These are phyloP conservation scores for Auricularia heimuer DNA, from an alignment of 768 basidiomycete genomes.

Conservation along the genomic window DNA sequence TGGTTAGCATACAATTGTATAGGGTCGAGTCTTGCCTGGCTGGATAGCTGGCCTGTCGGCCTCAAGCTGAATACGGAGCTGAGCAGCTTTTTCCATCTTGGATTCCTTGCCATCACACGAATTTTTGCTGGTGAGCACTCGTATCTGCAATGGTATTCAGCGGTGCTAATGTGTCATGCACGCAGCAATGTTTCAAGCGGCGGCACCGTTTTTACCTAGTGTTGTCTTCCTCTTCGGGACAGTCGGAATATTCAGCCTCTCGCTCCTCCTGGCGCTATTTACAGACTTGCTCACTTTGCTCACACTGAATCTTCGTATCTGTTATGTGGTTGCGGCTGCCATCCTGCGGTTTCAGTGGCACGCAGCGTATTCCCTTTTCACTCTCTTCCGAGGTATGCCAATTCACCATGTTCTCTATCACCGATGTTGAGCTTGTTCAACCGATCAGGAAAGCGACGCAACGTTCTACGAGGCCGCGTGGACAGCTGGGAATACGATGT, in stretches of 20 bases:
- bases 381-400: slow-evolving; percentile 66
- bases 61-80: slow-evolving; percentile 93
- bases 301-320: slow-evolving; percentile 63
- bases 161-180: background rate
- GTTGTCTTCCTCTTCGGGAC: slow-evolving; percentile 21
- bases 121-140: slow-evolving; percentile 60
- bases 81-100: slow-evolving; percentile 72
- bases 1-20: slow-evolving; percentile 36
- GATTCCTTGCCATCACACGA: slow-evolving; percentile 53
- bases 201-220: slow-evolving; percentile 18
- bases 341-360: slow-evolving; percentile 54
- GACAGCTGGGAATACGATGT: slow-evolving; percentile 88
- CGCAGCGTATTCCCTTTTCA: slow-evolving; percentile 64
- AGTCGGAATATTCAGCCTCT: slow-evolving; percentile 32
- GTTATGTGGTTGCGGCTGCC: slow-evolving; percentile 50
- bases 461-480: slow-evolving; percentile 75
- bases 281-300: slow-evolving; percentile 58
- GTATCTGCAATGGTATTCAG: background rate
- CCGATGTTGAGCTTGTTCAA: background rate
- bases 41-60: slow-evolving; percentile 93
- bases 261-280: slow-evolving; percentile 31
- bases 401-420: background rate
- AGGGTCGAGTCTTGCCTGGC: slow-evolving; percentile 57
- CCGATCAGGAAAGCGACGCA: slow-evolving; percentile 73
- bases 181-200: too few relatives aligned